Base-by-base conservation (phyloP, 768 basidiomycete species). In the Russula brevipes region DNA sequence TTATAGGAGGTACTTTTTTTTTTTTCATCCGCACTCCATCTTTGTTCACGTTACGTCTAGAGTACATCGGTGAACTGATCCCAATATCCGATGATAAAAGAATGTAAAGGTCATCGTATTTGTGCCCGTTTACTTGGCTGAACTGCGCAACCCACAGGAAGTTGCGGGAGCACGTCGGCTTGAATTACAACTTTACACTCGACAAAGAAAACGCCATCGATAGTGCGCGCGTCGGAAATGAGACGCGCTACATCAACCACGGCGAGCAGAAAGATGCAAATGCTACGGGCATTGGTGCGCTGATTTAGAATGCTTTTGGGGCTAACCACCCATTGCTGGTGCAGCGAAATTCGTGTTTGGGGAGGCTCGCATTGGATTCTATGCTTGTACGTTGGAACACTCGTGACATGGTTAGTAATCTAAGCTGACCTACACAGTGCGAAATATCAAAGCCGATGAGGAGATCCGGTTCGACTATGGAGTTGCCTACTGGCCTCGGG, bases 181-280 rank as follows among this genome's bases (percentile, higher is more conserved):
- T 87, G 45, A 85, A 80, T 62, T 91, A 91, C 64, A 77, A 84
- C 9, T 90, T 87, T 62, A 75, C 75, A 19, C 70, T 90, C 54
- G 81, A 85, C 66, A 47, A 70, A 0, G 70, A 72, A 0, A 68
- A 79, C 35, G 74, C 78, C 8, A 68, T 89, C n/a, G 89, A 91
- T 69, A 76, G 82, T 36, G 72, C 79, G 17, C 77, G 74, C 41
- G 79, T 75, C 0, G 88, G 86, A 4, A 89, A 89, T 61, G 76
- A 78, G 45, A 77, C 86, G n/a, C 78, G 87, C 14, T 89, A 84
- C 67, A 82, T 90, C 57, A 87, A 91, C 68, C 88, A 91, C 60
- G 74, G 75, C 24, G 67, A 51, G 5, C 35, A 53, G 10, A 11
- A 36, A 53, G 41, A 54, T 39, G 70, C 74, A 3, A 89, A 86